Evolutionary conservation across 352 stramenopile genomes (phyloP).

Genomic region (Globisporangium heterothallicum): DNA sequence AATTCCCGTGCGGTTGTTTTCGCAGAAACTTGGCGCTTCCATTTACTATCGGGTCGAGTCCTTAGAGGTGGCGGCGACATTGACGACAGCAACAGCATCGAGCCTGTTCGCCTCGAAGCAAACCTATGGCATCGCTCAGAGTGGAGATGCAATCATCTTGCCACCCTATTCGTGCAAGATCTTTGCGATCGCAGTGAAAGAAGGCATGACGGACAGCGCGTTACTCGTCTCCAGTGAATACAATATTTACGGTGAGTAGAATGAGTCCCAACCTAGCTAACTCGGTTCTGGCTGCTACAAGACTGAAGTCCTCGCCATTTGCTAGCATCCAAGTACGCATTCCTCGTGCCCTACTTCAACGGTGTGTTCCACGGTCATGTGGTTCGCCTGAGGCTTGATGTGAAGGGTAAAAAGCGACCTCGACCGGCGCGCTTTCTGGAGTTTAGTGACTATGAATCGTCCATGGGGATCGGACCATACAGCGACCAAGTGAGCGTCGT

Average conservation of each 20-base stretch:
- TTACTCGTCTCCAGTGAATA: constrained; percentile 48
- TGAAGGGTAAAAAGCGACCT: constrained; percentile 70
- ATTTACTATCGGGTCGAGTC: constrained; percentile 54
- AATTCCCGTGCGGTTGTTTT: constrained; percentile 47
- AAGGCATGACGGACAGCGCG: constrained; percentile 45
- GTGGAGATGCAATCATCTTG: constrained; percentile 42
- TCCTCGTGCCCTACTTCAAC: constrained; percentile 70
- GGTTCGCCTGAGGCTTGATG: constrained; percentile 57
- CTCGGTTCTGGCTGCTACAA: background rate
- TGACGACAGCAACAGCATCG: constrained; percentile 9
- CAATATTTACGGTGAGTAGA: constrained; percentile 47
- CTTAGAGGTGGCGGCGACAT: constrained; percentile 5
- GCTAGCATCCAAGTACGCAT: constrained; percentile 66
- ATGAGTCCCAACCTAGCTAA: background rate
- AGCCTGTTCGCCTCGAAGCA: constrained; percentile 23
- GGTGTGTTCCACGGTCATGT: constrained; percentile 59
- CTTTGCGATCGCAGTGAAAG: constrained; percentile 59
- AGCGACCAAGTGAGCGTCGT: constrained; percentile 47
- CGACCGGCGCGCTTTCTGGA: constrained; percentile 68
- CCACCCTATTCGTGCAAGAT: constrained; percentile 53
- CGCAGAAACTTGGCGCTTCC: constrained; percentile 36
- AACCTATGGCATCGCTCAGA: constrained; percentile 25
- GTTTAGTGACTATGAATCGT: constrained; percentile 73
- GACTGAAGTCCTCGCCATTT: too few relatives aligned
- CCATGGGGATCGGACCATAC: constrained; percentile 64